Base-by-base conservation (phyloP, 2,329 filamentous ascomycete genomes). In the Thyridium curvatum region DNA sequence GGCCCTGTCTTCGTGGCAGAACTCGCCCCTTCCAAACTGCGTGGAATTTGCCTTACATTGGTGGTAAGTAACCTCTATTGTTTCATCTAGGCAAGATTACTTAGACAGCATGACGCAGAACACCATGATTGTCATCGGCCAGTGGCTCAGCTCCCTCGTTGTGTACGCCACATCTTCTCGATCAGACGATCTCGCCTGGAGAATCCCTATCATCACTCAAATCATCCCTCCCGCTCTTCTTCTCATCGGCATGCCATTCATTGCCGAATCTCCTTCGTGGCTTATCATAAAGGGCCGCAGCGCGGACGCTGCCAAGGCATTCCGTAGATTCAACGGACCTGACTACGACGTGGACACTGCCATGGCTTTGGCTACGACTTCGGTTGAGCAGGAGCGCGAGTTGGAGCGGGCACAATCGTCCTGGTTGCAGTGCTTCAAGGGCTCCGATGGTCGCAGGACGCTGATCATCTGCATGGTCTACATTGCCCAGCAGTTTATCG, bases 1-100 rank as follows among this genome's bases (percentile, higher is more conserved):
- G 53, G 49, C 1, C 56, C 56, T 2, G 56, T 59, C 10, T 57
- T 52, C 28, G 55, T 59, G 12, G 54, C 56, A 6, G 56, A 59
- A 46, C 37, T 58, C 15, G 55, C 56, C 1, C 56, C 56, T 1
- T 47, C 51, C 16, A 53, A 54, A 43, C 46, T 59, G 32, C 49
- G 56, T 4, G 56, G 56, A 12, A 37, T 56, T 10, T 57, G 53
- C 28, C 39, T 59, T 9, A 45, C 50, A 10, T 39, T 59, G 3
- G 42, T 59, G 18, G 51, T 54, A 32, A 37, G 47, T n/a, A n/a
- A n/a, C n/a, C n/a, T n/a, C n/a, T n/a, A n/a, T n/a, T n/a, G n/a
- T n/a, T n/a, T n/a, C n/a, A n/a, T n/a, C n/a, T n/a, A n/a, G n/a
- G n/a, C n/a, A n/a, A n/a, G n/a, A n/a, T n/a, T n/a, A 16, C 4